Conservation (phyloP, 2,329 filamentous ascomycete genomes). For the Celoporthe dispersa region DNA sequence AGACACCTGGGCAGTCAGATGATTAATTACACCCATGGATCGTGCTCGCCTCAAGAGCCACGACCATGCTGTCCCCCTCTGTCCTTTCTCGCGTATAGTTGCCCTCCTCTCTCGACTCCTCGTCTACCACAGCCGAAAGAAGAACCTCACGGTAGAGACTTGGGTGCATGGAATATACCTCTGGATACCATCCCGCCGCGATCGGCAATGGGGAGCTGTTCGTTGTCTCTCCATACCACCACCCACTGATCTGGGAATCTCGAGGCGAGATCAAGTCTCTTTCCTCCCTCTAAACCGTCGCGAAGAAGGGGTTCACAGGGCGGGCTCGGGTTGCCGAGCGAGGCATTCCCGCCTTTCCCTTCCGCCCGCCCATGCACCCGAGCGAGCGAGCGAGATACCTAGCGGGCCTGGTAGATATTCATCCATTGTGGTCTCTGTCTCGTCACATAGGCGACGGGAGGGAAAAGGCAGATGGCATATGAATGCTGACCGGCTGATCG, state of each 20-base stretch:
- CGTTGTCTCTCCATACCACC: not conserved
- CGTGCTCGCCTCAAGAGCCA: not conserved
- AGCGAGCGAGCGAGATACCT: not conserved
- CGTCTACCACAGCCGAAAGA: not conserved
- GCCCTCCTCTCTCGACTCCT: not conserved
- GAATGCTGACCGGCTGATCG: not conserved
- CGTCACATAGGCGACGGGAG: not conserved
- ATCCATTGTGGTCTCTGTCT: not conserved
- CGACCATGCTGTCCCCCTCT: not conserved
- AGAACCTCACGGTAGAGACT: not conserved
- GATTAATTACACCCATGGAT: not conserved
- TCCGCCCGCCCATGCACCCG: not conserved
- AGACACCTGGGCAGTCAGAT: not conserved
- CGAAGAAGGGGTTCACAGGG: not conserved
- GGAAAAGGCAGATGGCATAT: not conserved
- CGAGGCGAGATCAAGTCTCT: not conserved
- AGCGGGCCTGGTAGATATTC: not conserved
- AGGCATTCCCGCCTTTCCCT: not conserved
- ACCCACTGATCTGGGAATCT: not conserved
- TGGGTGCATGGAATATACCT: not conserved
- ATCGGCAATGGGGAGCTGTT: too few species aligned
- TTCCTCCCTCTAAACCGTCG: not conserved
- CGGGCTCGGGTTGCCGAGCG: slow-evolving; percentile 3
- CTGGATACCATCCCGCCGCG: not conserved
- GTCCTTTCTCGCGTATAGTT: not conserved